Conservation (phyloP, 306 rosid genomes). For the Fagus sylvatica region DNA sequence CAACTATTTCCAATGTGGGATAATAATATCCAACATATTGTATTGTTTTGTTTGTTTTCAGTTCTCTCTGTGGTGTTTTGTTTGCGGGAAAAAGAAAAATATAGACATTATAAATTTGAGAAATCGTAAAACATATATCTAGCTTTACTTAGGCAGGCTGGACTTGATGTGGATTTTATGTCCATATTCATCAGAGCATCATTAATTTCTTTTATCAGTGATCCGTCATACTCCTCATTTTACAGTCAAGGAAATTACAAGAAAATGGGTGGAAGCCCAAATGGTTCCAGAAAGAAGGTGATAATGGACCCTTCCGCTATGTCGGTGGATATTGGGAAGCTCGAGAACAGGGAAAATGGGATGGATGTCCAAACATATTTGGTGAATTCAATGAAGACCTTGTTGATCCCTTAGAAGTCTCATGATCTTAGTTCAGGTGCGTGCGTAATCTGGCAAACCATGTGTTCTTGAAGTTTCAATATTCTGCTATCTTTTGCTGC, state of each 20-base stretch:
- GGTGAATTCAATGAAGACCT: constrained; percentile 61
- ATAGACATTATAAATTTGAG: neutral
- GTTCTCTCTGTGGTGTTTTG: neutral
- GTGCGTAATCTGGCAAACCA: neutral
- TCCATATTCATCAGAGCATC: neutral
- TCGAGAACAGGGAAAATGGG: constrained; percentile 67
- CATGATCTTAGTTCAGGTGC: constrained; percentile 58
- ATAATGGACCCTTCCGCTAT: constrained; percentile 65
- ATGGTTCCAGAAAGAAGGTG: constrained; percentile 77
- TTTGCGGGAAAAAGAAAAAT: neutral
- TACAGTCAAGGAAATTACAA: constrained; percentile 89
- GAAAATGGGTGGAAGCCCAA: constrained; percentile 94
- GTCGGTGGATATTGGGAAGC: constrained; percentile 96
- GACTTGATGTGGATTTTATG: neutral
- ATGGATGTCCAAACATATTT: constrained; percentile 79
- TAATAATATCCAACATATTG: no score
- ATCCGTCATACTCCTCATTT: constrained; percentile 15
- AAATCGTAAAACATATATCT: neutral
- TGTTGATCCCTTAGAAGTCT: constrained; percentile 39
- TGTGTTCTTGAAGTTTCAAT: neutral
- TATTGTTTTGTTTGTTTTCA: neutral
- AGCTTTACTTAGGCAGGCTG: neutral
- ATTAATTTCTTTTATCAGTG: neutral
- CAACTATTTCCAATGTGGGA: no score
- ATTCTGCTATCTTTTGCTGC: neutral